These are phyloP conservation scores for Choanephora cucurbitarum DNA, from an alignment of 371 early-diverging fungal species.

Conservation along the genomic window DNA sequence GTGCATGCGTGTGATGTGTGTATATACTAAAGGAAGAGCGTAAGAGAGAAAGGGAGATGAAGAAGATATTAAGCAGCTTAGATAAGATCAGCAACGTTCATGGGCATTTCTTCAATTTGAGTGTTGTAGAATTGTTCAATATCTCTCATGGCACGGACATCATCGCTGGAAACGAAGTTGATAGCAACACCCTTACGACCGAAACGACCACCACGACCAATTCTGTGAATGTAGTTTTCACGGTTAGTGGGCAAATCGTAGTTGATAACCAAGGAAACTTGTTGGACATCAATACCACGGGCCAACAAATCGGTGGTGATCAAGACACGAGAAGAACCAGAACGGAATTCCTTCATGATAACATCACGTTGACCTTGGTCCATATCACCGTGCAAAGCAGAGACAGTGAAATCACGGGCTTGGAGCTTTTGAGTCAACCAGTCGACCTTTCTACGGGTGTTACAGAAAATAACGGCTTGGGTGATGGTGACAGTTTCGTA, in stretches of 20 bases:
- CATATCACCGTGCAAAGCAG: slow-evolving; percentile 97
- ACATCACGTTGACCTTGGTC: slow-evolving; percentile 95
- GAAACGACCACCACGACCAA: slow-evolving; percentile 99
- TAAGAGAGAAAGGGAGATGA: too few species aligned
- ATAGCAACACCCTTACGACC: slow-evolving; percentile 99
- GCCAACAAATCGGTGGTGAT: slow-evolving; percentile 99
- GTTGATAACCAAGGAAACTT: slow-evolving; percentile 94
- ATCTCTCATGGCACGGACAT: slow-evolving; percentile 84
- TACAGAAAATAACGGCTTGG: slow-evolving; percentile 97
- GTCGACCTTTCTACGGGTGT: slow-evolving; percentile 93
- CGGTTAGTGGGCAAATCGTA: slow-evolving; percentile 97
- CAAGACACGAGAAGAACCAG: slow-evolving; percentile 92
- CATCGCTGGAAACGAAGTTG: slow-evolving; percentile 97
- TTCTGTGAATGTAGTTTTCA: slow-evolving; percentile 98
- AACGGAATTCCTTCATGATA: slow-evolving; percentile 97
- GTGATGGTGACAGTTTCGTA: slow-evolving; percentile 91
- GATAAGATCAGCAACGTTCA: slow-evolving; percentile 84
- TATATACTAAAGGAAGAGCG: too few species aligned
- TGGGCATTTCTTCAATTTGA: slow-evolving; percentile 95
- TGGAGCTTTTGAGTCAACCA: slow-evolving; percentile 86
- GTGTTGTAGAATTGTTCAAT: slow-evolving; percentile 99
- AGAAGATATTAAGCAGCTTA: slow-evolving; percentile 27
- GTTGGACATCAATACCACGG: slow-evolving; percentile 99
- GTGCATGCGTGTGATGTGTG: too few species aligned
- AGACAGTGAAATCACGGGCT: slow-evolving; percentile 88